Evolutionary conservation across 768 basidiomycete genomes (phyloP), one percentile per base, ranked within the genome.

Genomic region (Termitomyces sp.): DNA sequence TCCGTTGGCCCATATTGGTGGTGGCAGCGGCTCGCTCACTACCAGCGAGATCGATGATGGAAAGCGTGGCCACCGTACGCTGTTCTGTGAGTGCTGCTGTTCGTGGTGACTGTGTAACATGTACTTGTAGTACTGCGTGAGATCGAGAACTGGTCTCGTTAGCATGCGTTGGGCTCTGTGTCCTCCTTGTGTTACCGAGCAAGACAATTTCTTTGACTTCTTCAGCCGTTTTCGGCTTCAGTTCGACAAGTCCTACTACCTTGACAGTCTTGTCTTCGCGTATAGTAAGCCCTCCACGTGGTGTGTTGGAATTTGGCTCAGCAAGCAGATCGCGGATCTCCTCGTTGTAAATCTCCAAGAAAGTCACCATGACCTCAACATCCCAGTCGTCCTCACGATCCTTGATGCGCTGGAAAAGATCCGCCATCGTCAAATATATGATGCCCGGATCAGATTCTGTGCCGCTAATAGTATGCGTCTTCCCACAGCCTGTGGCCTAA

Each of bases 401-500:
- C 54, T 94, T 88, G 66, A 99, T 97, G 54, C 89, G 85, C 68
- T 90, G 88, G 73, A 98, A 99, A 64, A 99, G 86, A 74, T 98
- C 96, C 48, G 92, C 87, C 96, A 98, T 98, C 20, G 95, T 94
- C 61, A 94, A 83, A 75, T 98, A 95, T 72, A 98, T 97, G 68
- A 97, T 87, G 36, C 97, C 97, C 17, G 93, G 94, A 72, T 96
- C 91, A 25, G 73, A 71, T 49, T 90, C 88, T 42, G 91, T 89
- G 60, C 96, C 96, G 68, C 94, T 97, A 73, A 99, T 98, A 20
- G 97, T 99, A 74, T 98, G 96, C 5, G 97, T 99, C 76, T 99
- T 99, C 65, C 97, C 97, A 72, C 97, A 98, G n/a, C 97, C 97
- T n/a, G 97, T 98, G 29, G 97, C 97, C 97, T 98, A 69, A 20